Evolutionary conservation across 495 filamentous ascomycete species (phyloP).

Genomic region (Daldinia loculata): DNA sequence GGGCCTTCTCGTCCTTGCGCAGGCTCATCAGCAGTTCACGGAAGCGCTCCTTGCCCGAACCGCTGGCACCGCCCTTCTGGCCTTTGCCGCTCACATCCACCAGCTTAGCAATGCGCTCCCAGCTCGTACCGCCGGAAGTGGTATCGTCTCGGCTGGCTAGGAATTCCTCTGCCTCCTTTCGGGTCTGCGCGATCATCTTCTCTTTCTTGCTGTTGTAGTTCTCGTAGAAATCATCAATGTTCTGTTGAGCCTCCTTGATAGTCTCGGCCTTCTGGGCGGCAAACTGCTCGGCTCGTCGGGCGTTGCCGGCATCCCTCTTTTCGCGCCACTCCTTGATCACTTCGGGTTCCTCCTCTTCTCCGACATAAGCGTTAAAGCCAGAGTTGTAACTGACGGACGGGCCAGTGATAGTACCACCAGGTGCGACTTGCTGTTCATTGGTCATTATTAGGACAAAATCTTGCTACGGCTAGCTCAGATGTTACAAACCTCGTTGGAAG

Average conservation of each 20-base stretch:
- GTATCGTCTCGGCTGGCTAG: constrained; percentile 88
- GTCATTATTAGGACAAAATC: constrained; percentile 21
- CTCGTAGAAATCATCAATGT: constrained; percentile 99
- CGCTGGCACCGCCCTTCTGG: constrained; percentile 79
- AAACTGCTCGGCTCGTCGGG: constrained; percentile 80
- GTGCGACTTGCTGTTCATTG: constrained; percentile 72
- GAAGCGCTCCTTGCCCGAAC: constrained; percentile 93
- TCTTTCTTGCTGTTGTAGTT: constrained; percentile 98
- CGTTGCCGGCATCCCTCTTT: constrained; percentile 77
- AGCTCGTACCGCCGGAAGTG: constrained; percentile 91
- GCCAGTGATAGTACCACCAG: constrained; percentile 88
- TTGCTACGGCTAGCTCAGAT: background rate
- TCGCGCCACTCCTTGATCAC: constrained; percentile 92
- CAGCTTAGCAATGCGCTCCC: constrained; percentile 96
- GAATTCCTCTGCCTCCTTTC: constrained; percentile 94
- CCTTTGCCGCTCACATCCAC: constrained; percentile 97
- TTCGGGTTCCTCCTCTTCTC: constrained; percentile 83
- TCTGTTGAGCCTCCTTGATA: constrained; percentile 81
- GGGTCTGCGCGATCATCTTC: constrained; percentile 83
- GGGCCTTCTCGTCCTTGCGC: constrained; percentile 93
- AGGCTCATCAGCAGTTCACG: constrained; percentile 88
- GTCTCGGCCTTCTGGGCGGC: constrained; percentile 80
- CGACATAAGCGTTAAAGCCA: constrained; percentile 61
- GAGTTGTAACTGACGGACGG: constrained; percentile 75
- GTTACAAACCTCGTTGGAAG: constrained; percentile 75